These are phyloP conservation scores for Creolimax fragrantissima DNA, from an alignment of 78 protist genomes.

Conservation along the genomic window DNA sequence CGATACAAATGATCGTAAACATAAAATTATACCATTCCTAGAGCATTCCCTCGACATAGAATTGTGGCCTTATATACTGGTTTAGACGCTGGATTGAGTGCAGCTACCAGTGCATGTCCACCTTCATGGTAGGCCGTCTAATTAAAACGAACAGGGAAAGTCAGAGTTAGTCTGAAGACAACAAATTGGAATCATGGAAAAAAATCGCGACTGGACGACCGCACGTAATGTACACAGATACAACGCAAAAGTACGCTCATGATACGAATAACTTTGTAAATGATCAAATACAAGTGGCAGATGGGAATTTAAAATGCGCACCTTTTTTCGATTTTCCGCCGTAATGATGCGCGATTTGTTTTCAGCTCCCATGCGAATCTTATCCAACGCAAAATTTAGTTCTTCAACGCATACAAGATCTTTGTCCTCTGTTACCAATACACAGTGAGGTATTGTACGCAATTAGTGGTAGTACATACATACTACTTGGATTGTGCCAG, in stretches of 20 bases:
- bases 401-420: constrained; percentile 34
- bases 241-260: too few relatives aligned
- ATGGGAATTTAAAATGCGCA: not conserved
- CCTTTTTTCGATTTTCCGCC: constrained; percentile 16
- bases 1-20: too few relatives aligned
- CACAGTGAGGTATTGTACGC: not conserved
- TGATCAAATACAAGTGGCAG: too few relatives aligned
- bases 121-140: constrained; percentile 87
- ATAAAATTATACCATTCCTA: constrained; percentile 69
- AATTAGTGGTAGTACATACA: not conserved
- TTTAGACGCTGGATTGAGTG: constrained; percentile 48
- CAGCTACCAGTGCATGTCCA: constrained; percentile 91
- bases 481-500: not conserved
- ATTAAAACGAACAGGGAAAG: too few relatives aligned
- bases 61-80: constrained; percentile 91
- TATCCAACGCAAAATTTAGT: constrained; percentile 76
- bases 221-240: too few relatives aligned
- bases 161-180: too few relatives aligned
- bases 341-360: constrained; percentile 39
- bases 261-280: too few relatives aligned
- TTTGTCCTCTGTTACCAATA: not conserved
- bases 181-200: too few relatives aligned
- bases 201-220: too few relatives aligned
- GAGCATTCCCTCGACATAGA: constrained; percentile 71
- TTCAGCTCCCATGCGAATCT: constrained; percentile 80